phyloP scores from a whole-genome alignment of 2,329 filamentous ascomycete species.

The Zasmidium cellare region DNA sequence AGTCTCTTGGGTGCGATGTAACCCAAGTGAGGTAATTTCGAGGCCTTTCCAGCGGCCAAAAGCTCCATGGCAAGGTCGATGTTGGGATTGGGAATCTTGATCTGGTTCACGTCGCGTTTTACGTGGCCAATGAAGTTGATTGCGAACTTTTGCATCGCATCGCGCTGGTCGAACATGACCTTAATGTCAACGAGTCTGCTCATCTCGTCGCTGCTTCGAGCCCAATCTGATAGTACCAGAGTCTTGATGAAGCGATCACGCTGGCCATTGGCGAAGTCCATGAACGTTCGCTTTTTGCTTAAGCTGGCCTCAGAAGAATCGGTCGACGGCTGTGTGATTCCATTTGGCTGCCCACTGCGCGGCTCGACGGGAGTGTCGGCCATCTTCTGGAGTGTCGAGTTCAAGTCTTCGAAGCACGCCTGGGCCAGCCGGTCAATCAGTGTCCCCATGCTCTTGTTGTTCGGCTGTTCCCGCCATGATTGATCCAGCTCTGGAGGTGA shows the following conservation, averaged over 20 bases:
- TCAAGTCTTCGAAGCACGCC: constrained; percentile 76
- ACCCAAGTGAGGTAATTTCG: constrained; percentile 77
- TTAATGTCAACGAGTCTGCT: constrained; percentile 87
- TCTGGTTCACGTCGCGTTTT: constrained; percentile 69
- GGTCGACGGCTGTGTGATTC: constrained; percentile 36
- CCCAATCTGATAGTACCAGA: constrained; percentile 88
- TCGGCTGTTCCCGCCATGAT: constrained; percentile 60
- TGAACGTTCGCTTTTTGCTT: constrained; percentile 71
- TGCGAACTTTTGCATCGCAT: constrained; percentile 38
- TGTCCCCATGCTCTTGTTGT: constrained; percentile 72
- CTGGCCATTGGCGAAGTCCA: constrained; percentile 76
- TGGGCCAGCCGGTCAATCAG: constrained; percentile 79
- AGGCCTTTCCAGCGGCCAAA: constrained; percentile 73
- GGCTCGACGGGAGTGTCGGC: constrained; percentile 61
- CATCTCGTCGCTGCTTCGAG: constrained; percentile 69
- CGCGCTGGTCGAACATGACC: constrained; percentile 60
- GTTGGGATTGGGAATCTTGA: constrained; percentile 85
- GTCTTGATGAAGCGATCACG: constrained; percentile 91
- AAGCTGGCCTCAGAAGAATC: constrained; percentile 66
- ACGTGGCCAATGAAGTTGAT: constrained; percentile 49
- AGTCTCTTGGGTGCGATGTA: constrained; percentile 76
- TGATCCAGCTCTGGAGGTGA: constrained; percentile 60
- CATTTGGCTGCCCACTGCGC: constrained; percentile 44
- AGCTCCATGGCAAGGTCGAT: constrained; percentile 85
- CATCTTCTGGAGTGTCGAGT: constrained; percentile 68